A percentile compares a stretch with the other conserved stretches of the same genome.
These are phyloP conservation scores for Sporothrix brasiliensis DNA, from an alignment of 2,329 filamentous ascomycete genomes.

Conservation along the genomic window DNA sequence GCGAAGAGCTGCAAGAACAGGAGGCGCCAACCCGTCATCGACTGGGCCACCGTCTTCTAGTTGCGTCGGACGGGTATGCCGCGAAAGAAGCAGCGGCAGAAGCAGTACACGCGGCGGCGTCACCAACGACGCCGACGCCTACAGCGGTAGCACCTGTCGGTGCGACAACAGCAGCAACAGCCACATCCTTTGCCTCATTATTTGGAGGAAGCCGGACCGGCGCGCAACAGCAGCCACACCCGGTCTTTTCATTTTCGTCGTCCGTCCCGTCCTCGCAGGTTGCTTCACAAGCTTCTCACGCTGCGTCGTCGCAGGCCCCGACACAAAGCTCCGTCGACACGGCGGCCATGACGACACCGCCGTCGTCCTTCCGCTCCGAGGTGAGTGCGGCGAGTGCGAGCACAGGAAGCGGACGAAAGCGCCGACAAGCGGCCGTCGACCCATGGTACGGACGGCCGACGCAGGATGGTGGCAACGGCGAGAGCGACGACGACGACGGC, in stretches of 20 bases:
- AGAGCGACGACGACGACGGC: slow-evolving; percentile 6
- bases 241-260: slow-evolving; percentile 5
- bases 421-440: background rate
- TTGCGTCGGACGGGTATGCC: slow-evolving; percentile 29
- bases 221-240: slow-evolving; percentile 15
- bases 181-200: slow-evolving; percentile 9
- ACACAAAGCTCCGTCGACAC: slow-evolving; percentile 1
- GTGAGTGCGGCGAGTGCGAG: background rate
- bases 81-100: slow-evolving; percentile 23
- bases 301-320: background rate
- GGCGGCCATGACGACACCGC: slow-evolving; percentile 23
- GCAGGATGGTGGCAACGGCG: background rate
- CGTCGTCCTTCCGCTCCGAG: slow-evolving; percentile 26
- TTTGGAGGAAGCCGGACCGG: slow-evolving; percentile 10
- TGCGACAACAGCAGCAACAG: background rate
- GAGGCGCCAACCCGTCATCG: slow-evolving; percentile 4
- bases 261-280: background rate
- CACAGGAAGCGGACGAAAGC: background rate
- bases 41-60: slow-evolving; percentile 24
- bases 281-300: background rate
- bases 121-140: background rate
- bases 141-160: background rate
- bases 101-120: background rate
- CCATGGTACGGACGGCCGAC: slow-evolving; percentile 17
- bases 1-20: background rate